These are phyloP conservation scores for Neofusicoccum kwambonambiense DNA, from an alignment of 2,329 filamentous ascomycete species.

Conservation along the genomic window DNA sequence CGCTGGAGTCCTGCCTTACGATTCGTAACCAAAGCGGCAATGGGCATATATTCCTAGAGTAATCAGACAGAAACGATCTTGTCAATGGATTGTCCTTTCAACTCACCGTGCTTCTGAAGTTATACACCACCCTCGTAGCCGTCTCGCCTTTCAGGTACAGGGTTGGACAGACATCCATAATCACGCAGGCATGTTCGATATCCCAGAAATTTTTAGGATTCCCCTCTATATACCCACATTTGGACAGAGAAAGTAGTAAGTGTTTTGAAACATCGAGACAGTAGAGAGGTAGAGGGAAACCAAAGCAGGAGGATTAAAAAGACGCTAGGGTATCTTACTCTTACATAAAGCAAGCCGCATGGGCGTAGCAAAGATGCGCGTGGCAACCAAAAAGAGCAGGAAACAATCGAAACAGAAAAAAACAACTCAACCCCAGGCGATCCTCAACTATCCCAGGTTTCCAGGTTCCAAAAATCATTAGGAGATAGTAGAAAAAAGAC, in stretches of 20 bases:
- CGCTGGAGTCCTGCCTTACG: slow-evolving; percentile 5
- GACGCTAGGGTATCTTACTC: slow-evolving; percentile 15
- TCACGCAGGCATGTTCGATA: too few relatives aligned
- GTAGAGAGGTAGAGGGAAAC: neutral
- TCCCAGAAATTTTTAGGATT: too few relatives aligned
- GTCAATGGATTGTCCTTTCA: too few relatives aligned
- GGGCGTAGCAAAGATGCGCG: neutral
- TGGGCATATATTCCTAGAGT: too few relatives aligned
- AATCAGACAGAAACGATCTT: too few relatives aligned
- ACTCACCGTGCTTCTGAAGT: too few relatives aligned
- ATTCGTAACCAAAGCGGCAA: neutral
- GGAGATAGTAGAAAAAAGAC: neutral
- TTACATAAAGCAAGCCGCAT: neutral
- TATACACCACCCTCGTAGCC: neutral
- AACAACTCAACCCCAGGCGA: neutral
- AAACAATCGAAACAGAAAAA: neutral
- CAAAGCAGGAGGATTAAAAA: neutral
- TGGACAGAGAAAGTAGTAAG: too few relatives aligned
- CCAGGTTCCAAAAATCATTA: neutral
- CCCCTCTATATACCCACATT: too few relatives aligned
- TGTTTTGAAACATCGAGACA: neutral
- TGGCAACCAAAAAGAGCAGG: neutral
- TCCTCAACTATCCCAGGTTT: neutral
- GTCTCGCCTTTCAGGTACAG: too few relatives aligned
- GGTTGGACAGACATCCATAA: too few relatives aligned